A percentile compares a stretch with the other conserved stretches of the same genome.
Conservation (phyloP, 306 rosid genomes). For the Vigna unguiculata region DNA sequence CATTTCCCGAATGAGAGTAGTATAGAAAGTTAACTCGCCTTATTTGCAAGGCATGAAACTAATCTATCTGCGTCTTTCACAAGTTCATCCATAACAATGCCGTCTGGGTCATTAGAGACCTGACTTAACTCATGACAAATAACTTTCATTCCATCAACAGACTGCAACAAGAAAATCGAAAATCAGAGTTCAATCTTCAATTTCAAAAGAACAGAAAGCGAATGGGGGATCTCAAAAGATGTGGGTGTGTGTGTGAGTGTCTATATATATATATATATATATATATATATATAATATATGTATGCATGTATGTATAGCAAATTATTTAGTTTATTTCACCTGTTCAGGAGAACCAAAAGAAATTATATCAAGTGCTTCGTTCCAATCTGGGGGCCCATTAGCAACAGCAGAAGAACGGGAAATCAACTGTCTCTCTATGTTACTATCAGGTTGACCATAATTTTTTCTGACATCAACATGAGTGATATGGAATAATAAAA, state of each 20-base stretch:
- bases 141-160: constrained; percentile 99
- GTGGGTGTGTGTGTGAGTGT: too few species aligned
- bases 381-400: constrained; percentile 94
- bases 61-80: constrained; percentile 91
- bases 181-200: constrained; percentile 24
- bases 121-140: constrained; percentile 98
- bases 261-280: background rate
- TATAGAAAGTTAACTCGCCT: constrained; percentile 55
- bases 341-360: constrained; percentile 96
- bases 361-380: constrained; percentile 93
- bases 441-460: constrained; percentile 70
- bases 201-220: background rate
- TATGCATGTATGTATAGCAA: background rate
- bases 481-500: constrained; percentile 6
- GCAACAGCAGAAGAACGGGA: constrained; percentile 64
- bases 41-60: constrained; percentile 90
- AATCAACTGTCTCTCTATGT: constrained; percentile 67
- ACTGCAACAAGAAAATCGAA: constrained; percentile 63
- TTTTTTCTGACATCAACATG: constrained; percentile 62
- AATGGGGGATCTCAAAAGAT: background rate
- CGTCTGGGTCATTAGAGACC: constrained; percentile 89
- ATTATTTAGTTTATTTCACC: constrained; percentile 49
- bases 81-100: constrained; percentile 88
- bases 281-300: too few species aligned
- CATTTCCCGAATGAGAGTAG: background rate